Conservation (phyloP, 140 eudicot genomes). For the Eryngium alpinum region DNA sequence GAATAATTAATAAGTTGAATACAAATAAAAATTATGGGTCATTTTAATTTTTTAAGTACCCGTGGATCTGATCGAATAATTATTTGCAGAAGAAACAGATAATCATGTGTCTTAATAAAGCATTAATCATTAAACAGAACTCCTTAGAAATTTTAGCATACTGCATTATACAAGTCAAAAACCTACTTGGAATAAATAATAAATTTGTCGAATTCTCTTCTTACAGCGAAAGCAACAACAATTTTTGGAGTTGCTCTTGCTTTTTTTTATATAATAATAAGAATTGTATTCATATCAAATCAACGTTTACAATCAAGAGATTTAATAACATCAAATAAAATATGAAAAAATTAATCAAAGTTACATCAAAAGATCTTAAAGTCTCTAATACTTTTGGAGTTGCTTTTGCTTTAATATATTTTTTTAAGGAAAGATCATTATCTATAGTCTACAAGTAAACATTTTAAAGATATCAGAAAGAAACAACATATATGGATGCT, state of each 20-base stretch:
- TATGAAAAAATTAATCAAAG: no score
- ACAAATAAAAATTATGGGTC: not conserved
- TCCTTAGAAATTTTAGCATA: not conserved
- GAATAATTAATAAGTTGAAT: not conserved
- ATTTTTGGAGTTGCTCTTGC: constrained; percentile 99
- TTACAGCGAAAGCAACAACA: constrained; percentile 98
- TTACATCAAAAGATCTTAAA: no score
- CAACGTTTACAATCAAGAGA: no score
- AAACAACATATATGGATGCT: not conserved
- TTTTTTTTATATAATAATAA: no score
- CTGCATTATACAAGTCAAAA: constrained; percentile 6
- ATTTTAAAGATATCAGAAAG: constrained; percentile 9
- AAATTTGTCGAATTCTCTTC: constrained; percentile 97
- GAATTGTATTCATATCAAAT: no score
- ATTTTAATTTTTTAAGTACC: constrained; percentile 32
- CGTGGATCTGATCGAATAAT: constrained; percentile 94
- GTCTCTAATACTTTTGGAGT: no score
- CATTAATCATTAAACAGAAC: no score
- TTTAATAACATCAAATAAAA: no score
- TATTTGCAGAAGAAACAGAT: constrained; percentile 94
- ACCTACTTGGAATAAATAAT: constrained; percentile 96
- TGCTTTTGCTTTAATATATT: constrained; percentile 93
- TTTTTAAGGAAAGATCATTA: constrained; percentile 90
- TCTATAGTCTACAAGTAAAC: constrained; percentile 75
- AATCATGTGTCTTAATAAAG: no score